Evolutionary conservation across 1,139 yeast genomes (phyloP).

Genomic region (Taphrina sp.): DNA sequence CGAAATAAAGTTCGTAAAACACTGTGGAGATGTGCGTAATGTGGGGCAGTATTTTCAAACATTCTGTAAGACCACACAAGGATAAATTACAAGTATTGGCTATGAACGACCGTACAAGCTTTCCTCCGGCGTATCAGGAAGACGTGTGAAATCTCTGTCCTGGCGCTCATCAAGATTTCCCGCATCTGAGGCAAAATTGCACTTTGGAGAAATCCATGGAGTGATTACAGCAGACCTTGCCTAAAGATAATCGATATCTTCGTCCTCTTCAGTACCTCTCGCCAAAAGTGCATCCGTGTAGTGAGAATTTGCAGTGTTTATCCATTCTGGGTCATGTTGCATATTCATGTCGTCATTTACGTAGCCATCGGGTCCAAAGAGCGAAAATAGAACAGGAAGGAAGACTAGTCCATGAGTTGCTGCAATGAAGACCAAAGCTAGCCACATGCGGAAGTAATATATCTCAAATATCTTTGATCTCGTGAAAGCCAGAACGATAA

Average conservation of each 20-base stretch:
- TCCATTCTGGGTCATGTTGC: neutral
- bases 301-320: neutral
- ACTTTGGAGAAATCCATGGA: too few species aligned
- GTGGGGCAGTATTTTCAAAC: too few species aligned
- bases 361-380: conserved; percentile 61
- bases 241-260: neutral
- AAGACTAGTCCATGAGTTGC: conserved; percentile 74
- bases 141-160: too few species aligned
- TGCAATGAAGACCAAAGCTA: conserved; percentile 72
- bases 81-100: too few species aligned
- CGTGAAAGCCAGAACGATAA: conserved; percentile 80
- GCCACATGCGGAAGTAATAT: conserved; percentile 95
- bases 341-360: conserved; percentile 41
- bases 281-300: neutral
- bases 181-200: too few species aligned
- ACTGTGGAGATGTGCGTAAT: too few species aligned
- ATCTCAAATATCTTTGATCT: conserved; percentile 82
- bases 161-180: too few species aligned
- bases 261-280: neutral
- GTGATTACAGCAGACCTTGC: too few species aligned
- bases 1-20: too few species aligned
- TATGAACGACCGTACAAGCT: too few species aligned
- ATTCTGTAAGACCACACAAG: too few species aligned
- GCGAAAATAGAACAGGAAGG: conserved; percentile 69
- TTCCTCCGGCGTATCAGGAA: too few species aligned